Evolutionary conservation across 768 basidiomycete genomes (phyloP), one percentile per base, ranked within the genome.

Genomic region (Lactifluus subvellereus): DNA sequence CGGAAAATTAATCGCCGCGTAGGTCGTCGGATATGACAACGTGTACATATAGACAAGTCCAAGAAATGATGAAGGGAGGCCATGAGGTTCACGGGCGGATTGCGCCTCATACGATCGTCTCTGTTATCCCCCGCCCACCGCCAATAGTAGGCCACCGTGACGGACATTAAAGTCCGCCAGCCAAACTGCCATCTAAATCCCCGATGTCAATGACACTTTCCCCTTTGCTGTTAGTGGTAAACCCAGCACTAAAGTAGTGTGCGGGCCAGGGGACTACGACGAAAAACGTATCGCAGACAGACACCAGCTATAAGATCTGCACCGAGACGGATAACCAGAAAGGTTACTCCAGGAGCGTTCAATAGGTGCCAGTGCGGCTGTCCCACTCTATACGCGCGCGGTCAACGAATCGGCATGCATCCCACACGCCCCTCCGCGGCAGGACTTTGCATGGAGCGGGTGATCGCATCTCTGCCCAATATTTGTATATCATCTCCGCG

Each of bases 401-500:
- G 37, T 50, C 54, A 37, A 49, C 37, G 54, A 55, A 49, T 49
- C 18, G 38, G 47, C 47, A 37, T 11, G 59, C 51, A 13, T 43
- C 40, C 35, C 27, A 48, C n/a, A 22, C 43, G 43, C 33, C 43
- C 33, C 22, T 30, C 58, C 42, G 18, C 27, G 27, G 40, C 58
- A 43, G 20, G 50, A 33, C 27, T 37, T 47, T 33, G 9, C 20
- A 54, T 35, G 33, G 27, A 32, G 37, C 53, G 38, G 53, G 45
- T 56, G 48, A 55, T 56, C 38, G 30, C 20, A 32, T 13, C 14
- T 40, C 45, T 51, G 7, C 20, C 47, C 47, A 2, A 53, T 30
- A 45, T 57, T 38, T 2, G 37, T 42, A 22, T 27, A 33, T n/a
- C 13, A 54, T 64, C 27, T 55, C 62, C 62, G 53, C 49, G 45